These are phyloP conservation scores for Camillea tinctor DNA, from an alignment of 2,329 filamentous ascomycete genomes.

Conservation along the genomic window DNA sequence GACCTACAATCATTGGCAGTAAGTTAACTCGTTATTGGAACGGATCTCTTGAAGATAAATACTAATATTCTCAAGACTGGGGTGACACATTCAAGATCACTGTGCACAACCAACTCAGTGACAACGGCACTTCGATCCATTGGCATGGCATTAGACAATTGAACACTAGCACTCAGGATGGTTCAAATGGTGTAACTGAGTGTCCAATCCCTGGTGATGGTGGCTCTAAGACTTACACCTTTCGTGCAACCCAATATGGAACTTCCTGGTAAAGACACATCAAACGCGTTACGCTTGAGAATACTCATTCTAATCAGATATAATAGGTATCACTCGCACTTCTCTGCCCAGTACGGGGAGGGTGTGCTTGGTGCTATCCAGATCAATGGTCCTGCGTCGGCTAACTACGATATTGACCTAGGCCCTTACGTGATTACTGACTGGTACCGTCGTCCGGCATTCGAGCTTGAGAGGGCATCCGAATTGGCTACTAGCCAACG, in stretches of 20 bases:
- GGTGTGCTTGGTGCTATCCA: conserved; percentile 52
- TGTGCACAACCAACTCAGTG: conserved; percentile 50
- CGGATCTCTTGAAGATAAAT: background rate
- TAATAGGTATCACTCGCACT: conserved; percentile 23
- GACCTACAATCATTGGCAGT: background rate
- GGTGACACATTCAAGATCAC: conserved; percentile 1
- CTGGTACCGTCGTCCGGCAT: conserved; percentile 38
- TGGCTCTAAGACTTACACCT: conserved; percentile 34
- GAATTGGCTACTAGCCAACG: conserved; percentile 21
- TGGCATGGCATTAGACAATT: conserved; percentile 49
- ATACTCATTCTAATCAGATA: background rate
- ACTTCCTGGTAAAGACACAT: background rate
- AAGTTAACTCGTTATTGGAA: background rate
- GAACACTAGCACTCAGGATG: conserved; percentile 42
- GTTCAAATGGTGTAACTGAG: conserved; percentile 44
- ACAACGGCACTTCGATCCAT: conserved; percentile 42
- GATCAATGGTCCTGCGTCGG: conserved; percentile 47
- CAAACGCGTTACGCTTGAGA: background rate
- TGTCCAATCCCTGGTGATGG: conserved; percentile 39
- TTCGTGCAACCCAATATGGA: conserved; percentile 38
- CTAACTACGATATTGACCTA: conserved; percentile 53
- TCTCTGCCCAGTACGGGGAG: conserved; percentile 49
- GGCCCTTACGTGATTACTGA: conserved; percentile 49
- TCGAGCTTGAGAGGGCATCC: conserved; percentile 6
- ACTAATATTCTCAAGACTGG: conserved; percentile 1